These are phyloP conservation scores for Chenopodium berlandieri DNA, from an alignment of 148 eudicot species.

Conservation along the genomic window DNA sequence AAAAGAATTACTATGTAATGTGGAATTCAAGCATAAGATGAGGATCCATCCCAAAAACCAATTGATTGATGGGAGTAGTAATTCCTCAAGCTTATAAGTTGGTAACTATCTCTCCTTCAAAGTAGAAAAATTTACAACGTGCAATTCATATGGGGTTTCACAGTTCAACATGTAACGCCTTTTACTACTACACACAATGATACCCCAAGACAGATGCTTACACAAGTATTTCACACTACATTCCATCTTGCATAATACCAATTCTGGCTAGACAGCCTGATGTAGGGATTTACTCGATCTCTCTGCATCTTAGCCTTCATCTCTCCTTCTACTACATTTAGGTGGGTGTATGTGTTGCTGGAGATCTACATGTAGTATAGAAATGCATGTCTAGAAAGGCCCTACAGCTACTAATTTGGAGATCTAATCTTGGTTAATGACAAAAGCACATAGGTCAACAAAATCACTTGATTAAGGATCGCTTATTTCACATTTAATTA, in stretches of 20 bases:
- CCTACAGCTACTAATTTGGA: not conserved
- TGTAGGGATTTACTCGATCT: not conserved
- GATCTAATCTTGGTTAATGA: not conserved
- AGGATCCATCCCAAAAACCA: no score
- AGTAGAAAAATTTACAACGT: no score
- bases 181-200: not conserved
- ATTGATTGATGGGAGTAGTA: no score
- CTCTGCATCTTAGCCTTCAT: not conserved
- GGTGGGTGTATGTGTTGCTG: not conserved
- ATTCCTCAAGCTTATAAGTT: no score
- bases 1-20: not conserved
- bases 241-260: not conserved
- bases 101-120: no score
- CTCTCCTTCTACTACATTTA: not conserved
- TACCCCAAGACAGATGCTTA: not conserved
- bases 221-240: not conserved
- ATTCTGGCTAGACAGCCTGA: not conserved
- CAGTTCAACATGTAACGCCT: not conserved
- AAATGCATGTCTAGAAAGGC: not conserved
- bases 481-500: not conserved
- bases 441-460: not conserved
- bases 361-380: not conserved
- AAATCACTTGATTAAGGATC: not conserved
- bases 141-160: no score
- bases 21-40: no score